Evolutionary conservation across 306 rosid species (phyloP), one percentile per base, ranked within the genome.

Genomic region (Trichosanthes truncata): DNA sequence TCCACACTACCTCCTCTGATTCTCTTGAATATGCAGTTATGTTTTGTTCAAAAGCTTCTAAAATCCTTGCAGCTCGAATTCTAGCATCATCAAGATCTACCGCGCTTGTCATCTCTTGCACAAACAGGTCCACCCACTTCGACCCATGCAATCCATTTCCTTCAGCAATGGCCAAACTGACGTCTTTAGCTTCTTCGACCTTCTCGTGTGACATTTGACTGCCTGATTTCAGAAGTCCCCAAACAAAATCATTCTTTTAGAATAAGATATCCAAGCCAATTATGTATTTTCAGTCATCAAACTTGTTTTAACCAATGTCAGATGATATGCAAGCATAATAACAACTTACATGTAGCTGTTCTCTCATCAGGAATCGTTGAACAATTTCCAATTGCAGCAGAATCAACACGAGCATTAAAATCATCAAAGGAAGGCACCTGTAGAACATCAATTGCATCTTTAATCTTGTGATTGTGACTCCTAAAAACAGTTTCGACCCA

Each of bases 51-150:
- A 85, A 83, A 80, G 82, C 82, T 82, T 80, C 84, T 40, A 85
- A 79, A 46, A 82, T 65, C 81, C 84, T 82, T 14, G 84, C 82
- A 55, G 88, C 86, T 11, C 84, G 86, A 60, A 61, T 75, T 23
- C 82, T 82, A 43, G 84, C 80, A 63, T 82, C 88, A 41, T 80
- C 82, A 25, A 85, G 21, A 41, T 83, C 71, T 36, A 67, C 25
- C 5, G 88, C 82, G 21, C 69, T 83, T 40, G 71, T 72, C 88
- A 85, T 85, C 66, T 85, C 88, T 9, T 77, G 67, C 46, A 85
- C 88, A 76, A 85, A 85, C 81, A 80, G 61, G 68, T 85, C 86
- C 49, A 85, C 88, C 88, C 88, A 85, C 46, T 82, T 77, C 2
- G 81, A 60, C 6, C 82, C 81, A 41, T 76, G 56, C 41, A 3